A percentile compares a stretch with the other conserved stretches of the same genome.
Conservation (phyloP, 805 yeast species). For the Teunomyces stri region DNA sequence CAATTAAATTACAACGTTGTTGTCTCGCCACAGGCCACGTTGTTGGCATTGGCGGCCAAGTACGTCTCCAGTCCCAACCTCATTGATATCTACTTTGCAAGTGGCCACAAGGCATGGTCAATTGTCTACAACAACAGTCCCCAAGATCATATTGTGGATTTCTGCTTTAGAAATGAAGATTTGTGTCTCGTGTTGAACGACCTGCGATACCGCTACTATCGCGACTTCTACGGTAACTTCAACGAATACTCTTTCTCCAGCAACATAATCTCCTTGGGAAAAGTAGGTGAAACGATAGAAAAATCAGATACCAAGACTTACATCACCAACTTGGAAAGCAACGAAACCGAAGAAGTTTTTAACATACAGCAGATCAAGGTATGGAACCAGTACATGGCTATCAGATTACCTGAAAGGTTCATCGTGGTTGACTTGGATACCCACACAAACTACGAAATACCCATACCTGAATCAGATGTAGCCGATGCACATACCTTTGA, state of each 20-base stretch:
- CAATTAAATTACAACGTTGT: conserved; percentile 42
- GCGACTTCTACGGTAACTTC: conserved; percentile 67
- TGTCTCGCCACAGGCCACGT: conserved; percentile 52
- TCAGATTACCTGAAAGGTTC: conserved; percentile 35
- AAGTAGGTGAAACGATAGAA: not conserved
- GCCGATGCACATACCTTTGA: not conserved
- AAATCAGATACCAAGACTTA: conserved; percentile 7
- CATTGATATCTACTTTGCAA: conserved; percentile 35
- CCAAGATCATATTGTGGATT: conserved; percentile 51
- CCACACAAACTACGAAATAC: conserved; percentile 39
- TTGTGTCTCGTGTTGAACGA: conserved; percentile 53
- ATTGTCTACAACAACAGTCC: conserved; percentile 41
- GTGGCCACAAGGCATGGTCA: conserved; percentile 35
- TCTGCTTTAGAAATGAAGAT: conserved; percentile 51
- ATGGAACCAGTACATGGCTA: conserved; percentile 44
- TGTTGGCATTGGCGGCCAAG: conserved; percentile 50
- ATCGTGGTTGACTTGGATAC: conserved; percentile 37
- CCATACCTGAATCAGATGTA: conserved; percentile 13
- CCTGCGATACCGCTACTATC: conserved; percentile 56
- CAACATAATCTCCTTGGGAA: conserved; percentile 18
- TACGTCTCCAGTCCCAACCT: conserved; percentile 33
- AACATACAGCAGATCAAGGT: conserved; percentile 27
- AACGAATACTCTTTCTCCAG: conserved; percentile 42
- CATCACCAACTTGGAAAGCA: conserved; percentile 34
- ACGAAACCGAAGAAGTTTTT: conserved; percentile 28